Evolutionary conservation across 2,329 filamentous ascomycete genomes (phyloP).

Genomic region (Arthrobotrys sphaeroides): DNA sequence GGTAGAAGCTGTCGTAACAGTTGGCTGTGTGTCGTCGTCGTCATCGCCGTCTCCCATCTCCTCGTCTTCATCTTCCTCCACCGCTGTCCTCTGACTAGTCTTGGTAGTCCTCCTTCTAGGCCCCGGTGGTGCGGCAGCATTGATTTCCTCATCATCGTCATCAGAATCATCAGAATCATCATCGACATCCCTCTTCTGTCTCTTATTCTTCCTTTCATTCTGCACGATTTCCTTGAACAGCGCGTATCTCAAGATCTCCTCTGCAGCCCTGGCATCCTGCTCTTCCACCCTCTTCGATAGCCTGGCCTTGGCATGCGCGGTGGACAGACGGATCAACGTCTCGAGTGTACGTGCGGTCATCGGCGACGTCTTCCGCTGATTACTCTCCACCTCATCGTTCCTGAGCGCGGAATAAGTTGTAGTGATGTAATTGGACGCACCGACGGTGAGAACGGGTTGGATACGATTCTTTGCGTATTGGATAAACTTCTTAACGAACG

Average conservation of each 20-base stretch:
- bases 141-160: constrained; percentile 67
- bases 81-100: constrained; percentile 62
- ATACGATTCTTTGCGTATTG: constrained; percentile 95
- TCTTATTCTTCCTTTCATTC: constrained; percentile 74
- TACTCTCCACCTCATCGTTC: constrained; percentile 95
- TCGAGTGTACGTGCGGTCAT: constrained; percentile 97
- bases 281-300: constrained; percentile 89
- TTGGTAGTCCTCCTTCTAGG: constrained; percentile 64
- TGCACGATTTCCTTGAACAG: constrained; percentile 93
- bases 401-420: constrained; percentile 89
- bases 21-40: constrained; percentile 61
- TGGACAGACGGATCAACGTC: constrained; percentile 96
- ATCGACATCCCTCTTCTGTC: constrained; percentile 81
- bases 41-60: constrained; percentile 60
- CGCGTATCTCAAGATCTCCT: constrained; percentile 89
- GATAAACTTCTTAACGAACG: constrained; percentile 99
- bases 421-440: constrained; percentile 89
- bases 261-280: constrained; percentile 85
- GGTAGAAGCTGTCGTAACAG: constrained; percentile 54
- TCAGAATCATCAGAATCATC: constrained; percentile 69
- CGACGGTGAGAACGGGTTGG: constrained; percentile 88
- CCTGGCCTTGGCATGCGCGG: constrained; percentile 91
- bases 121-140: constrained; percentile 63
- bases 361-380: constrained; percentile 89
- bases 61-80: constrained; percentile 60